Evolutionary conservation across 1,139 yeast genomes (phyloP).

Genomic region (Sugiyamaella xylanicola): DNA sequence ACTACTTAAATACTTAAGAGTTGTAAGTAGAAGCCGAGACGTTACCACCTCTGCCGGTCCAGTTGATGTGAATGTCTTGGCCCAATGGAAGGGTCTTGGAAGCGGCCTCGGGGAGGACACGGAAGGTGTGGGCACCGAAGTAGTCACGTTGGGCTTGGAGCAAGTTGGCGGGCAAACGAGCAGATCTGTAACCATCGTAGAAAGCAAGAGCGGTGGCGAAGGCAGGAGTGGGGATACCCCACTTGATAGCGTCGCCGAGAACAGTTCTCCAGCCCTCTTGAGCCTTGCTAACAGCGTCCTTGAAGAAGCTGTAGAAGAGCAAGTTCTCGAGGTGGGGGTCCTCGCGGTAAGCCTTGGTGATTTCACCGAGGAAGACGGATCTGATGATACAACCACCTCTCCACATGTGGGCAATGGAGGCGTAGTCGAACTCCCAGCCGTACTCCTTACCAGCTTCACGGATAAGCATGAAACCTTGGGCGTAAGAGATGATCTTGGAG

Average conservation of each 20-base stretch:
- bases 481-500: slow-evolving; percentile 96
- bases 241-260: slow-evolving; percentile 71
- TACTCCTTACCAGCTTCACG: slow-evolving; percentile 97
- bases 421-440: slow-evolving; percentile 96
- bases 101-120: slow-evolving; percentile 86
- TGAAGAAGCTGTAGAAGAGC: slow-evolving; percentile 93
- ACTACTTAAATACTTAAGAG: slow-evolving; percentile 68
- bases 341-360: slow-evolving; percentile 93
- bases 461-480: slow-evolving; percentile 99
- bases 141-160: slow-evolving; percentile 99
- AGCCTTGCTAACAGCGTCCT: slow-evolving; percentile 87
- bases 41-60: slow-evolving; percentile 99
- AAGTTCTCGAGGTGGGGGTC: slow-evolving; percentile 93
- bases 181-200: slow-evolving; percentile 99
- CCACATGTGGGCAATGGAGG: slow-evolving; percentile 99
- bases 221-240: slow-evolving; percentile 97
- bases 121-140: slow-evolving; percentile 99
- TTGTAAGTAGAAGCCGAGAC: slow-evolving; percentile 92
- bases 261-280: slow-evolving; percentile 95
- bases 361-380: slow-evolving; percentile 96
- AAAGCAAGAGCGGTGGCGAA: slow-evolving; percentile 94
- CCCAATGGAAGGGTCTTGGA: slow-evolving; percentile 74
- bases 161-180: slow-evolving; percentile 93
- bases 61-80: slow-evolving; percentile 90
- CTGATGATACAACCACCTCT: slow-evolving; percentile 99